phyloP scores from a whole-genome alignment of 495 filamentous ascomycete genomes.

The Aspergillus egyptiacus region DNA sequence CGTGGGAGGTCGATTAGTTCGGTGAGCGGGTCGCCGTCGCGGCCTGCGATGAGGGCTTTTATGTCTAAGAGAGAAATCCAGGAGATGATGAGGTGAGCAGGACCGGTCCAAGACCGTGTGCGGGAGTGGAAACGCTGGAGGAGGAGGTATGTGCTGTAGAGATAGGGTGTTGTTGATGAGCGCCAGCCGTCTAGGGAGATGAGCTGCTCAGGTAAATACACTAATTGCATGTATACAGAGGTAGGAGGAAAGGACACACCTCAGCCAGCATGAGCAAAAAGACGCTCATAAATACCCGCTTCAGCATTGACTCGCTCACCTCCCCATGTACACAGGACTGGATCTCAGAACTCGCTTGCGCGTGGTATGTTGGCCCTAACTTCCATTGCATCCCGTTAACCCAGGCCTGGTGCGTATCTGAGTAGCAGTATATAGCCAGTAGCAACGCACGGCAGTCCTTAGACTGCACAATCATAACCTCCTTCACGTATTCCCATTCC shows the following conservation, averaged over 20 bases:
- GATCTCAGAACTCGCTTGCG: slow-evolving; percentile 30
- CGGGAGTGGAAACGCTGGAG: slow-evolving; percentile 30
- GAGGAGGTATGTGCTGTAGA: slow-evolving; percentile 33
- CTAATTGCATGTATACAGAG: neutral
- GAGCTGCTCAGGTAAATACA: slow-evolving; percentile 17
- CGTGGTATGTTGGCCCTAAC: slow-evolving; percentile 30
- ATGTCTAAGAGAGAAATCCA: slow-evolving; percentile 38
- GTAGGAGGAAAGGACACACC: slow-evolving; percentile 23
- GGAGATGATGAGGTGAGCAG: slow-evolving; percentile 27
- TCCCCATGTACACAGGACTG: slow-evolving; percentile 29
- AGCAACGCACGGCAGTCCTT: slow-evolving; percentile 23
- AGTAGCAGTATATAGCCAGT: slow-evolving; percentile 34
- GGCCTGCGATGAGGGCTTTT: slow-evolving; percentile 38
- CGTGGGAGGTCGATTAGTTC: slow-evolving; percentile 26
- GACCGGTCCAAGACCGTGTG: slow-evolving; percentile 27
- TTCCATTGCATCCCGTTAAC: slow-evolving; percentile 29
- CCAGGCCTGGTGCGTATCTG: slow-evolving; percentile 30
- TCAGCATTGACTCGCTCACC: slow-evolving; percentile 22
- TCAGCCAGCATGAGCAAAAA: slow-evolving; percentile 39
- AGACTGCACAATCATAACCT: slow-evolving; percentile 24
- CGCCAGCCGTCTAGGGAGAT: slow-evolving; percentile 26
- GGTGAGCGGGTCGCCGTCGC: slow-evolving; percentile 34
- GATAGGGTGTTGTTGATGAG: slow-evolving; percentile 29
- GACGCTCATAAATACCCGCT: slow-evolving; percentile 27
- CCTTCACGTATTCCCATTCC: slow-evolving; percentile 35